These are phyloP conservation scores for Stephania yunnanensis DNA, from an alignment of 164 flowering plant genomes.

Conservation along the genomic window DNA sequence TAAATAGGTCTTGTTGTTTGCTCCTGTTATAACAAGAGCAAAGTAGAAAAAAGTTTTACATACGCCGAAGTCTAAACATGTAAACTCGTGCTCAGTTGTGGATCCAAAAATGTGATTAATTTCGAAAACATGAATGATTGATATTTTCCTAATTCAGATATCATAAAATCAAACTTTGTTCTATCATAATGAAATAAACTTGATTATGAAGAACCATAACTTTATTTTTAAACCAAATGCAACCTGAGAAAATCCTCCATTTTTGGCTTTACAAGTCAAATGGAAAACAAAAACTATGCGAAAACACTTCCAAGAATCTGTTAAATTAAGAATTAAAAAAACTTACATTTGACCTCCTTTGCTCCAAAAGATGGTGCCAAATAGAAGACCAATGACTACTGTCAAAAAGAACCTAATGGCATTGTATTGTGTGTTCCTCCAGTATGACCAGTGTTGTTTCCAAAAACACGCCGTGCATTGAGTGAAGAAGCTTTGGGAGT, in stretches of 20 bases:
- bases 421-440: slow-evolving; percentile 54
- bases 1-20: slow-evolving; percentile 45
- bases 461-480: slow-evolving; percentile 60
- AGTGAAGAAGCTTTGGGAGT: slow-evolving; percentile 40
- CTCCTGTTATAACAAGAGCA: slow-evolving; percentile 21
- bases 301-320: no score
- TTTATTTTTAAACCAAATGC: no score
- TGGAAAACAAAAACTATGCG: not conserved
- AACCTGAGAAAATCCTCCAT: no score
- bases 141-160: no score
- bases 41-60: not conserved
- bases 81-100: no score
- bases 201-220: no score
- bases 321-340: not conserved
- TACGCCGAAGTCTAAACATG: not conserved
- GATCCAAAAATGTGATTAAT: no score
- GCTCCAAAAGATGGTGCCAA: slow-evolving; percentile 56
- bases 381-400: slow-evolving; percentile 32
- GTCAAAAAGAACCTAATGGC: slow-evolving; percentile 44
- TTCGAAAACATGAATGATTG: no score
- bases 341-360: slow-evolving; percentile 43
- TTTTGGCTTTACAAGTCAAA: not conserved
- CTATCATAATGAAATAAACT: no score
- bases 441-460: slow-evolving; percentile 59
- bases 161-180: no score